Percentiles rank a stretch among this genome's conserved stretches.
phyloP scores from a whole-genome alignment of 1,284 basidiomycete genomes.

The Fomitopsis pinicola region DNA sequence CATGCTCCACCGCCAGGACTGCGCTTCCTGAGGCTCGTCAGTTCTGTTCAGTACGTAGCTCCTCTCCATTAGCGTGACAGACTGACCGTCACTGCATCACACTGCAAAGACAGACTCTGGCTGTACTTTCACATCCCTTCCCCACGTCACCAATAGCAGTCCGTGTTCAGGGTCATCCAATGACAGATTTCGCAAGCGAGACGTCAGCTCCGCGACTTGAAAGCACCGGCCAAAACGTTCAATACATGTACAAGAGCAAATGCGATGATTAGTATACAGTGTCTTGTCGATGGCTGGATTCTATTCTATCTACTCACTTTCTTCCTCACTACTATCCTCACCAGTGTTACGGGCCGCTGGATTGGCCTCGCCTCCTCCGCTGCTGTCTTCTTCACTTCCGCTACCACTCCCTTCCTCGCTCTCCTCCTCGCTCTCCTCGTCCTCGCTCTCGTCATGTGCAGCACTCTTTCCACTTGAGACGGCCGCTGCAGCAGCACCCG shows the following conservation, averaged over 20 bases:
- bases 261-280: conserved; percentile 1
- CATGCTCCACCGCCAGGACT: too few species aligned
- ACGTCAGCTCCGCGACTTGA: neutral
- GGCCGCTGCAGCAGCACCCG: neutral
- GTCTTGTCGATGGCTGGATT: neutral
- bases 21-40: too few species aligned
- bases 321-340: conserved; percentile 1
- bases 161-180: neutral
- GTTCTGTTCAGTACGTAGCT: too few species aligned
- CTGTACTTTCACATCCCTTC: too few species aligned
- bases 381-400: neutral
- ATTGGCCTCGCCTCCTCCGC: neutral
- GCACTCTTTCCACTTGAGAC: conserved; percentile 47
- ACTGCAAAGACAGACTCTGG: too few species aligned
- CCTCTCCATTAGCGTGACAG: too few species aligned
- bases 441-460: conserved; percentile 32
- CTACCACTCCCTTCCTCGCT: neutral
- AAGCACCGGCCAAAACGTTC: neutral
- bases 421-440: conserved; percentile 9
- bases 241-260: neutral
- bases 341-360: neutral
- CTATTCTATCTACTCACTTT: conserved; percentile 3
- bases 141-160: neutral
- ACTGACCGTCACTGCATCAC: too few species aligned
- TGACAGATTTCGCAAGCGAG: neutral